Evolutionary conservation across 2,329 filamentous ascomycete species (phyloP), one percentile per base, ranked within the genome.

Genomic region (Diaporthe nobilis): DNA sequence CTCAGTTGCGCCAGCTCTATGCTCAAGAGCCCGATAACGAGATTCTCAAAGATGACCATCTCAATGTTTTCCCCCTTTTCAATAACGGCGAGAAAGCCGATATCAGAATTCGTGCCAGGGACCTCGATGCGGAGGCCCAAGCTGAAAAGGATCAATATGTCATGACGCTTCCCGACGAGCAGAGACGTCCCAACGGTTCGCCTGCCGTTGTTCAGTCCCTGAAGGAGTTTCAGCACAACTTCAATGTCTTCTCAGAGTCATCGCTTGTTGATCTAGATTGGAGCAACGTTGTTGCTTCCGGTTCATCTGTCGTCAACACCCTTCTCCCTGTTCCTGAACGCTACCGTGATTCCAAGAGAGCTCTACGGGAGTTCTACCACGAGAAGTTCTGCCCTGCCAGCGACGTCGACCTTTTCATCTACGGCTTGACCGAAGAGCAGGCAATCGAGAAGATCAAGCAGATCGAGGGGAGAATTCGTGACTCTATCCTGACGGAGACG

Each of bases 361-460:
- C 87, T 76, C 85, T 92, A 78, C 86, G 93, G 81, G 86, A 93
- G 84, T 97, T 95, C 82, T 98, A 96, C 79, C 95, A 97, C 80
- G 91, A 96, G 80, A 91, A 92, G 77, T 90, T 96, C 77, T 94
- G 94, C 15, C 95, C 95, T 0, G 94, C 95, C 1, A 96, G 94
- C 5, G 95, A 98, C 82, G 94, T 98, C 13, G 95, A 97, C 82
- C 88, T 98, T 3, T 98, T 98, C 82, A 85, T 98, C 42, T 96
- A 97, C 80, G 95, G 93, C 0, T 87, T 97, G 77, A 92, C 88
- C 12, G 94, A 97, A 79, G 91, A 95, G 65, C 87, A 96, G 81
- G 95, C 94, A 0, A 86, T 95, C 25, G 92, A 95, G 80, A 97
- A 97, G 86, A 97, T 97, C 84, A 93, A 93, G 81, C 87, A 94